These are phyloP conservation scores for Carex sylvatica DNA, from an alignment of 202 grass and related monocot genomes.

Conservation along the genomic window DNA sequence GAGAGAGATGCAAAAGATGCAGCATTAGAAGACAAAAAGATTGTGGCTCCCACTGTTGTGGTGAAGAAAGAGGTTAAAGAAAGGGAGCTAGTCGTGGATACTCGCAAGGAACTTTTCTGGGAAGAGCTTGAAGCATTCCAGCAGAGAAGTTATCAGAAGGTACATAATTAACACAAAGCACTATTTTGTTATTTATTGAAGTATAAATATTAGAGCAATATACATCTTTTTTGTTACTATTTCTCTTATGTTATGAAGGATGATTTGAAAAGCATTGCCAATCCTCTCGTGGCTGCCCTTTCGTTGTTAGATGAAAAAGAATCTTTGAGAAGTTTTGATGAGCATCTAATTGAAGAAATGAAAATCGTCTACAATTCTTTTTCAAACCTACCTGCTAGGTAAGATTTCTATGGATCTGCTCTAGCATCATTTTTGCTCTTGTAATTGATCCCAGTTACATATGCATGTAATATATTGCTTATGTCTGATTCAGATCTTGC, in stretches of 20 bases:
- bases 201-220: not conserved
- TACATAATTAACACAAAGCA: slow-evolving; percentile 14
- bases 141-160: slow-evolving; percentile 11
- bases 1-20: not conserved
- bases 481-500: not conserved
- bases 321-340: not conserved
- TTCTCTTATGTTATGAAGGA: slow-evolving; percentile 4
- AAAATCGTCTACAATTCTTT: not conserved
- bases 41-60: not conserved
- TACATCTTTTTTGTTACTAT: not conserved
- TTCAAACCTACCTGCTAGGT: not conserved
- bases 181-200: not conserved
- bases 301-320: not conserved
- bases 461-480: not conserved
- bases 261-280: not conserved
- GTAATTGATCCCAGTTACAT: not conserved
- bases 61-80: not conserved
- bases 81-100: not conserved
- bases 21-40: not conserved
- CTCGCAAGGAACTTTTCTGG: not conserved
- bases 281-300: not conserved
- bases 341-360: not conserved
- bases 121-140: slow-evolving; percentile 1
- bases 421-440: not conserved
- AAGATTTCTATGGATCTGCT: not conserved